Conservation (phyloP, 2,329 filamentous ascomycete genomes). For the Chrysoporthe puriensis region DNA sequence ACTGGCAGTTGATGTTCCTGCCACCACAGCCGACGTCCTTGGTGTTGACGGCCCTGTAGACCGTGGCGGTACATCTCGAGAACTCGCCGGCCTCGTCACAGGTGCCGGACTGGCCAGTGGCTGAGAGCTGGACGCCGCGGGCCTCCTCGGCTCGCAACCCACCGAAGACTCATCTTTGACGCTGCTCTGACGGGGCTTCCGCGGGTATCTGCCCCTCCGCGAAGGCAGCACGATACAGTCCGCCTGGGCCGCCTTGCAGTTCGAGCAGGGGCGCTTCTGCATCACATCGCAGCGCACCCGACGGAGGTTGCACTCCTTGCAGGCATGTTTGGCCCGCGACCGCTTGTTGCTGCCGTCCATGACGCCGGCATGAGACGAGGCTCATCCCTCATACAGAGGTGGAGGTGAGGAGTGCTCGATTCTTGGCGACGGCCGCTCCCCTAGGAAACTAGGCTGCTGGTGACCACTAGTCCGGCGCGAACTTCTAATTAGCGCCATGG, state of each 20-base stretch:
- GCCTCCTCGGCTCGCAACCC: constrained; percentile 1
- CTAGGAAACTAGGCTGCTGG: not conserved
- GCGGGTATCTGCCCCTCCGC: constrained; percentile 30
- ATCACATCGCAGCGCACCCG: constrained; percentile 32
- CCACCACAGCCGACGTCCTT: not conserved
- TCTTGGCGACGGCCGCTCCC: not conserved
- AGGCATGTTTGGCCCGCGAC: constrained; percentile 32
- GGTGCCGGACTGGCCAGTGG: not conserved
- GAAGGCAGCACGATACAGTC: constrained; percentile 31
- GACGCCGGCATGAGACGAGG: not conserved
- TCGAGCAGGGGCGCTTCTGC: constrained; percentile 31
- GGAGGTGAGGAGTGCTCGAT: not conserved
- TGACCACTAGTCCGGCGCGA: not conserved
- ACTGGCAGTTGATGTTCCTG: constrained; percentile 24
- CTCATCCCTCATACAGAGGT: not conserved
- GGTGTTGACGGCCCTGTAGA: not conserved
- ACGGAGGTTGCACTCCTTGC: constrained; percentile 32
- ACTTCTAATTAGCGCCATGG: not conserved
- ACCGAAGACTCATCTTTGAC: constrained; percentile 12
- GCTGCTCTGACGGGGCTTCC: constrained; percentile 23
- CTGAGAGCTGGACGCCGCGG: not conserved
- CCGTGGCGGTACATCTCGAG: not conserved
- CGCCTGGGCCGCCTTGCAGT: constrained; percentile 28
- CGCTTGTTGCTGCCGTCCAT: constrained; percentile 27
- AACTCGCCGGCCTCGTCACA: not conserved